Conservation (phyloP, 495 filamentous ascomycete genomes). For the Penicillium paxilli region DNA sequence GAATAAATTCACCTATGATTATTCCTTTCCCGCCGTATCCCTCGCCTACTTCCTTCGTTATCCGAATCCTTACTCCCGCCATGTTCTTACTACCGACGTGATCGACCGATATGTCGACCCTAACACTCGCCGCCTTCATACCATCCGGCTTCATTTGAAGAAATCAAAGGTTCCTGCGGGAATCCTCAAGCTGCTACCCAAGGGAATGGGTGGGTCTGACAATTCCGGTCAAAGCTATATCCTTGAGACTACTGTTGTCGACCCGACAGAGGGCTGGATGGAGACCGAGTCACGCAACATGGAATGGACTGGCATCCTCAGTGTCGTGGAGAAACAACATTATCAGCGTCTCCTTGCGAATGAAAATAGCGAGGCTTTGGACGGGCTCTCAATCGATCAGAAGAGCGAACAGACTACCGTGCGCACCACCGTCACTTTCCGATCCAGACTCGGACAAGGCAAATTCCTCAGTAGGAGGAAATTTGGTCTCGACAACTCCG, state of each 20-base stretch:
- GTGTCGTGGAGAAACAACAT: constrained; percentile 84
- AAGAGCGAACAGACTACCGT: constrained; percentile 72
- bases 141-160: constrained; percentile 89
- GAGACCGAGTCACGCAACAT: constrained; percentile 79
- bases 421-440: constrained; percentile 79
- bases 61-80: constrained; percentile 92
- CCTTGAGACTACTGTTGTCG: constrained; percentile 86
- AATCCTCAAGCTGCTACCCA: constrained; percentile 78
- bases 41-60: constrained; percentile 99
- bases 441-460: constrained; percentile 75
- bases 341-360: constrained; percentile 56
- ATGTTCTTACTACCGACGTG: constrained; percentile 96
- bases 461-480: constrained; percentile 59
- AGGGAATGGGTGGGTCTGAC: constrained; percentile 70
- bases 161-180: constrained; percentile 84
- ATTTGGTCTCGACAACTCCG: constrained; percentile 20
- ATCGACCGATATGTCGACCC: constrained; percentile 85
- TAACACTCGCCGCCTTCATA: constrained; percentile 75
- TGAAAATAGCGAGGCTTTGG: constrained; percentile 16
- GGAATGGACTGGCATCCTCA: constrained; percentile 89
- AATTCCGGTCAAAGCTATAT: constrained; percentile 81
- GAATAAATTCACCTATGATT: constrained; percentile 83
- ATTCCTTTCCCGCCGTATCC: constrained; percentile 87
- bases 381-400: constrained; percentile 38
- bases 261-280: constrained; percentile 88